phyloP scores from a whole-genome alignment of 345 rosid species.

The Gossypium thurberi region DNA sequence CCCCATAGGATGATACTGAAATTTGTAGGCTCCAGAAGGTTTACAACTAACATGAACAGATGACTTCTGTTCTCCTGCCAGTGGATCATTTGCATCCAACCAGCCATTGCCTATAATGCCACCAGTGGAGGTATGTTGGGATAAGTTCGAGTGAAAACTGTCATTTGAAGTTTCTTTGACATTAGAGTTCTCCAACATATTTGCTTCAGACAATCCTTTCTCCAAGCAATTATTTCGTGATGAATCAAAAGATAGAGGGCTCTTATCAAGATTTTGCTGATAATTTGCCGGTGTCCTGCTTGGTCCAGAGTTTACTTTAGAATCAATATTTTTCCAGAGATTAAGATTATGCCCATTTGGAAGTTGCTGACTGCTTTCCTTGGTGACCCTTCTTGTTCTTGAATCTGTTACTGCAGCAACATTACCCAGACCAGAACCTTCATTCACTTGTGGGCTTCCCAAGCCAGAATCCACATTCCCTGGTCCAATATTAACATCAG shows the following conservation, averaged over 20 bases:
- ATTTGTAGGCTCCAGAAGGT: constrained; percentile 51
- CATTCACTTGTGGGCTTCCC: constrained; percentile 31
- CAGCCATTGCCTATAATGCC: constrained; percentile 34
- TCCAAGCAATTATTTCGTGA: constrained; percentile 36
- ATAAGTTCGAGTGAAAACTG: constrained; percentile 26
- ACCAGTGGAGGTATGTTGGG: constrained; percentile 28
- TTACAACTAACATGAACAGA: constrained; percentile 33
- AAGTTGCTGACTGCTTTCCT: constrained; percentile 33
- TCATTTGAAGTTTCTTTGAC: constrained; percentile 32
- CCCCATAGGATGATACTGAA: constrained; percentile 97
- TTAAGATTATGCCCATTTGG: constrained; percentile 30
- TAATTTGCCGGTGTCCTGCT: constrained; percentile 21
- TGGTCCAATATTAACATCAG: constrained; percentile 24
- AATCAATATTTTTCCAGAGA: constrained; percentile 41
- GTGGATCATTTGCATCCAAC: constrained; percentile 40
- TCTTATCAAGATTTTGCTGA: constrained; percentile 27
- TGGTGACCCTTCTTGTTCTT: constrained; percentile 23
- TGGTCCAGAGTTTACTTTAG: constrained; percentile 28
- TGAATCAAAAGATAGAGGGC: constrained; percentile 41
- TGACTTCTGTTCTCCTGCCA: constrained; percentile 43
- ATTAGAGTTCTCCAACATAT: constrained; percentile 23
- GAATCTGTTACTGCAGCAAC: constrained; percentile 29
- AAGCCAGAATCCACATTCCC: constrained; percentile 30
- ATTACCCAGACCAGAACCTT: constrained; percentile 32
- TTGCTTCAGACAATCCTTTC: constrained; percentile 24